These are phyloP conservation scores for Asterochloris sp. DNA, from an alignment of 139 green algal genomes.

Conservation along the genomic window DNA sequence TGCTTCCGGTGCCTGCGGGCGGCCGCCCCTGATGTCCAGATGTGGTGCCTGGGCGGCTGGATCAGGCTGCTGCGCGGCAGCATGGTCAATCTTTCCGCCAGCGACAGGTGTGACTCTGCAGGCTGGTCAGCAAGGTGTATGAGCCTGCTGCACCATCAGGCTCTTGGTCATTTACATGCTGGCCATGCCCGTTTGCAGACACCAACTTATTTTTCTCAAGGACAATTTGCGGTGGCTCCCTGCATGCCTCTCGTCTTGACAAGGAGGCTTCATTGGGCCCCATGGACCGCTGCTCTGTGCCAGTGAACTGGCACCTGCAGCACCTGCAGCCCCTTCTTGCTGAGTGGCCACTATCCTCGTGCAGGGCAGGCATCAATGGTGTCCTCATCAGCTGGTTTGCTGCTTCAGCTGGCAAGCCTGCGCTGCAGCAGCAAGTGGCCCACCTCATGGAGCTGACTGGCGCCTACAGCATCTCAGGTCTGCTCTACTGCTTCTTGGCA, in stretches of 20 bases:
- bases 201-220: too few relatives aligned
- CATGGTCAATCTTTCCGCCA: constrained; percentile 36
- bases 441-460: constrained; percentile 32
- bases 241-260: too few relatives aligned
- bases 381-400: constrained; percentile 37
- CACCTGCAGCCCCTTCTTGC: too few relatives aligned
- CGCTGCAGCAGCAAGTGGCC: constrained; percentile 26
- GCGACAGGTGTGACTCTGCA: constrained; percentile 16
- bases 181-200: too few relatives aligned
- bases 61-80: constrained; percentile 26
- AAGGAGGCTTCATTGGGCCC: too few relatives aligned
- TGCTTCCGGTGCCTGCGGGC: constrained; percentile 27
- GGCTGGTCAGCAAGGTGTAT: too few relatives aligned
- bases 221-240: too few relatives aligned
- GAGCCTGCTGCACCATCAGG: background rate
- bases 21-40: constrained; percentile 7
- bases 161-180: too few relatives aligned
- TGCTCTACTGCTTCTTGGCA: background rate
- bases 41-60: constrained; percentile 28
- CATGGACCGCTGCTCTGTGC: too few relatives aligned
- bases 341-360: background rate
- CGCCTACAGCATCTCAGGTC: constrained; percentile 43
- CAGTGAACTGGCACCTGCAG: too few relatives aligned
- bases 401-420: background rate
- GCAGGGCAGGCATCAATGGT: constrained; percentile 31